Percentiles rank a stretch among this genome's conserved stretches.
Evolutionary conservation across 139 green algal species (phyloP).

Genomic region (Tetraselmis striata): DNA sequence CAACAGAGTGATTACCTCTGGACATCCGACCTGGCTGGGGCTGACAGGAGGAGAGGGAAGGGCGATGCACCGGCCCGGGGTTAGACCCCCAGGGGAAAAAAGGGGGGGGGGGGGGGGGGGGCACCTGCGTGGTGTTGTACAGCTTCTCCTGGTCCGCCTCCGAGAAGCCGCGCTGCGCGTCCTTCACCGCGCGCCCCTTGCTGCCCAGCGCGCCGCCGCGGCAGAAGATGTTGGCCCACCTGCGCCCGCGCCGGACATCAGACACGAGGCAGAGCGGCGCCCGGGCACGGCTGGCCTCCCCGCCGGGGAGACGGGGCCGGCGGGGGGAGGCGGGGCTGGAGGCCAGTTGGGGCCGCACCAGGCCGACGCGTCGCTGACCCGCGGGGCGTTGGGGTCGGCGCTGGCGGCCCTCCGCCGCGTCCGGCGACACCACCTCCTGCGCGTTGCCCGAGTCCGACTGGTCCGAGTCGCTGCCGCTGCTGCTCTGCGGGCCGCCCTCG

Average conservation of each 20-base stretch:
- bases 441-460: neutral
- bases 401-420: neutral
- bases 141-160: constrained; percentile 81
- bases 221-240: neutral
- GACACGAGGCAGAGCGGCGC: no score
- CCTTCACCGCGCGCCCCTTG: constrained; percentile 13
- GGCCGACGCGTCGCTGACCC: neutral
- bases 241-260: no score
- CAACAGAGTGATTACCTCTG: no score
- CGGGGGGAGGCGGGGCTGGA: no score
- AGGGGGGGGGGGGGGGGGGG: neutral
- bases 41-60: no score
- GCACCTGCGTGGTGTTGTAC: constrained; percentile 64
- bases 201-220: neutral
- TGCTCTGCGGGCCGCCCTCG: no score
- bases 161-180: constrained; percentile 55
- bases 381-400: neutral
- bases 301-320: no score
- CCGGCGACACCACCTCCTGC: neutral
- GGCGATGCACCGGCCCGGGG: no score
- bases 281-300: no score
- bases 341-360: no score
- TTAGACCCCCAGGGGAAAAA: no score
- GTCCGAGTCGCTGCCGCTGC: neutral
- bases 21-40: no score